These are phyloP conservation scores for Exophiala oligosperma DNA, from an alignment of 2,329 filamentous ascomycete genomes.

Conservation along the genomic window DNA sequence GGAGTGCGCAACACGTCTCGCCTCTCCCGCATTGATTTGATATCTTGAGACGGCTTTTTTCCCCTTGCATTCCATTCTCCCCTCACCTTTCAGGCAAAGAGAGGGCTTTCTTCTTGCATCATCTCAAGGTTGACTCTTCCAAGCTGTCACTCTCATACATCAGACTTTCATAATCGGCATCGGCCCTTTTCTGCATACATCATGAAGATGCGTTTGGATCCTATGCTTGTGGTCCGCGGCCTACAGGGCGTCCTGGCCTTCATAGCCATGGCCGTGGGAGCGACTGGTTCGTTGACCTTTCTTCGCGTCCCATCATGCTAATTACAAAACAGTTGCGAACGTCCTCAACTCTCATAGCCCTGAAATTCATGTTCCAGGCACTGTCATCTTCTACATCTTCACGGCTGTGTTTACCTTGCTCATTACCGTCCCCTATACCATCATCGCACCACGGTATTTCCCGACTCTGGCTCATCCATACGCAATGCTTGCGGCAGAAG, in stretches of 20 bases:
- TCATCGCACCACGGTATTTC: constrained; percentile 65
- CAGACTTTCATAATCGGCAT: background rate
- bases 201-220: constrained; percentile 48
- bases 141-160: background rate
- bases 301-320: background rate
- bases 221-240: constrained; percentile 64
- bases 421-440: constrained; percentile 66
- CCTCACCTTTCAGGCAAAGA: background rate
- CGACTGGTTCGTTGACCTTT: constrained; percentile 57
- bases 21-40: background rate
- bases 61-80: background rate
- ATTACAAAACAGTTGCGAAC: constrained; percentile 9
- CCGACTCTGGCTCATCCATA: constrained; percentile 62
- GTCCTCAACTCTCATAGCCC: constrained; percentile 15
- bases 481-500: constrained; percentile 66
- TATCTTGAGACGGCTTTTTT: background rate
- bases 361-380: constrained; percentile 45
- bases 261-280: constrained; percentile 72
- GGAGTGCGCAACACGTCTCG: too few species aligned
- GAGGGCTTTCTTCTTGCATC: background rate
- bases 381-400: constrained; percentile 79
- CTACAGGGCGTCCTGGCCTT: constrained; percentile 68
- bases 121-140: background rate
- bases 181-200: background rate
- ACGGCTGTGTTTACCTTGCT: constrained; percentile 73